Evolutionary conservation across 73 alveolate genomes (phyloP).

Genomic region (Blepharisma stoltei): DNA sequence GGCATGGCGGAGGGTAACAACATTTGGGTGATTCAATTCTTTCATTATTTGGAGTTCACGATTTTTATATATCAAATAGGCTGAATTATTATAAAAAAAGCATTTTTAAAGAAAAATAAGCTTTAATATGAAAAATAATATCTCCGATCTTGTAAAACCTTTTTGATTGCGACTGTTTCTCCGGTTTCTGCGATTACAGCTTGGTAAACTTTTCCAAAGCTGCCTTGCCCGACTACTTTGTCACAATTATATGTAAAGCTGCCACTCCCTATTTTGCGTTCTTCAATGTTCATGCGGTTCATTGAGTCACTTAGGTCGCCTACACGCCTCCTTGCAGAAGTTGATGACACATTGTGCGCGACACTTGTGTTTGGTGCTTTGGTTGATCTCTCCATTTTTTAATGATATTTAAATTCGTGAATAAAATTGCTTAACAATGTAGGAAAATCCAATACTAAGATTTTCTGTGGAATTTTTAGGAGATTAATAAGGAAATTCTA

Average conservation of each 20-base stretch:
- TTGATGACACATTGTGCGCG: neutral
- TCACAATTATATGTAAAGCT: constrained; percentile 77
- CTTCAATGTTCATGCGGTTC: neutral
- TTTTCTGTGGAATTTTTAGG: too few relatives aligned
- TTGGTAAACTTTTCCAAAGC: constrained; percentile 84
- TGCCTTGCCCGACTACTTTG: constrained; percentile 87
- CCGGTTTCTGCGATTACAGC: constrained; percentile 83
- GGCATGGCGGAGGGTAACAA: constrained; percentile 75
- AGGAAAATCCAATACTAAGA: too few relatives aligned
- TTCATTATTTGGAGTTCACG: constrained; percentile 90
- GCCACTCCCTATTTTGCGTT: neutral
- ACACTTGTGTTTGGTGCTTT: neutral
- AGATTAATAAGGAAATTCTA: too few relatives aligned
- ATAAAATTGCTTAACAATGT: too few relatives aligned
- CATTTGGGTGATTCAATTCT: constrained; percentile 88
- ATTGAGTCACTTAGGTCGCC: constrained; percentile 14
- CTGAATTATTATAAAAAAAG: too few relatives aligned
- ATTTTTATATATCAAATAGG: too few relatives aligned
- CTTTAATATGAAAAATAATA: too few relatives aligned
- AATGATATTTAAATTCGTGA: too few relatives aligned
- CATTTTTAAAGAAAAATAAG: too few relatives aligned
- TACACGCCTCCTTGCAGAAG: neutral
- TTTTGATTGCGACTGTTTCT: constrained; percentile 88
- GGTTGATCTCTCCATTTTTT: too few relatives aligned
- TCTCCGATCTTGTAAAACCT: constrained; percentile 88